Evolutionary conservation across 2,329 filamentous ascomycete genomes (phyloP), one percentile per base, ranked within the genome.

Genomic region (Cladosporium sp.): DNA sequence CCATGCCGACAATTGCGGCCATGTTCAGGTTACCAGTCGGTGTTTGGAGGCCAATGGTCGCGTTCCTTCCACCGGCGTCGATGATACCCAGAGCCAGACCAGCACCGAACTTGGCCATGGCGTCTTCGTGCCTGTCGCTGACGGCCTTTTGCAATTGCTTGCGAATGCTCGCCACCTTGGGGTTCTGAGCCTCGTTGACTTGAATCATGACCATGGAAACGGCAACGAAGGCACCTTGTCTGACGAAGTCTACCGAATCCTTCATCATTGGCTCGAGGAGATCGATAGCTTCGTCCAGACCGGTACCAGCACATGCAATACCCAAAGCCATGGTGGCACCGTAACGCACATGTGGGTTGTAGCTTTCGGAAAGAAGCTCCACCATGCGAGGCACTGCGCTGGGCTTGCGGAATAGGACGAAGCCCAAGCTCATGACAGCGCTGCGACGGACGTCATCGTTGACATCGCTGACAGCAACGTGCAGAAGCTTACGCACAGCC

Each of bases 141-240:
- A 97, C 86, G 58, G 97, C 91, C 81, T 96, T 97, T 78, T 91
- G 88, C 61, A 99, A 84, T 3, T 90, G 92, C 79, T 97, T 97
- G 67, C 94, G 88, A 64, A 97, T 92, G 1, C 87, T 83, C 20
- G 86, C 85, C 48, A 97, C 93, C 80, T 97, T 97, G 67, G 94
- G 92, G 76, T 97, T 99, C 90, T 97, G 96, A 25, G 88, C 88
- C 75, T 99, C 94, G 68, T 97, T 99, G 73, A 97, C 94, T 77
- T 99, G 94, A n/a, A 97, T 90, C 82, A 99, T 87, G 67, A 99
- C 96, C 94, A 99, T 99, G 60, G 94, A 85, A 58, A 97, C 81
- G 2, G 94, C 85, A 66, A 99, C 97, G 62, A 97, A 80, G 39
- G 94, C 93, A 71, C 95, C 94, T 75, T 99, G 94, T 65, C 95